These are phyloP conservation scores for Bacterosira constricta DNA, from an alignment of 108 stramenopile genomes.

Conservation along the genomic window DNA sequence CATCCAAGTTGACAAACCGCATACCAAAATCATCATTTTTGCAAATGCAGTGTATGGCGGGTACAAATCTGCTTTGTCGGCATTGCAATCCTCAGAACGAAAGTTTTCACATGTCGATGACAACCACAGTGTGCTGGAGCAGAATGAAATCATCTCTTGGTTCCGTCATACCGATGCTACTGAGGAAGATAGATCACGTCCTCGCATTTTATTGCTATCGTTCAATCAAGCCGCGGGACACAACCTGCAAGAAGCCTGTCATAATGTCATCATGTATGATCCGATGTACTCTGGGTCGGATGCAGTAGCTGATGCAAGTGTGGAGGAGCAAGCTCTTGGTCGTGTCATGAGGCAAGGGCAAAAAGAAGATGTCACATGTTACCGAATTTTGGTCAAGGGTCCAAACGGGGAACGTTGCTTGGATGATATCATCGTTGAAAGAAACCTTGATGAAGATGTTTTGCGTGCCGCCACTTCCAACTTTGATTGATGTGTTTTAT, in stretches of 20 bases:
- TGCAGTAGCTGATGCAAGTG: constrained; percentile 39
- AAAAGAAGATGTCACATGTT: constrained; percentile 25
- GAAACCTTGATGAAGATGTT: constrained; percentile 21
- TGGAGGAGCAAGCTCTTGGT: constrained; percentile 41
- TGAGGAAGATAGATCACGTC: constrained; percentile 40
- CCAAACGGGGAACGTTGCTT: constrained; percentile 27
- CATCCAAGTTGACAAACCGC: constrained; percentile 26
- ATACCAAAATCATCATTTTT: constrained; percentile 43
- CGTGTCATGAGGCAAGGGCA: constrained; percentile 46
- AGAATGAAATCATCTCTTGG: constrained; percentile 43
- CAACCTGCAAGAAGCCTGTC: constrained; percentile 42
- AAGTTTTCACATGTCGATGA: constrained; percentile 37
- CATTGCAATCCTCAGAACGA: constrained; percentile 20
- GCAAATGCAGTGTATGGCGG: constrained; percentile 39
- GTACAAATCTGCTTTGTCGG: constrained; percentile 25
- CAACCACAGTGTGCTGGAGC: constrained; percentile 26
- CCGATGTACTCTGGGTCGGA: constrained; percentile 43
- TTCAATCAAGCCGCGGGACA: constrained; percentile 45
- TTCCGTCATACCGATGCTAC: constrained; percentile 41
- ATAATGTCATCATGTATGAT: constrained; percentile 43
- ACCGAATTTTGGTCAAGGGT: constrained; percentile 28
- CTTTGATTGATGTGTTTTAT: constrained; percentile 45
- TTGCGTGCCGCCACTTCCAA: constrained; percentile 39
- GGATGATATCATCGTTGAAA: constrained; percentile 23
- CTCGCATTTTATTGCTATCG: constrained; percentile 39